These are phyloP conservation scores for Ceratocystis variospora DNA, from an alignment of 2,329 filamentous ascomycete species.

Conservation along the genomic window DNA sequence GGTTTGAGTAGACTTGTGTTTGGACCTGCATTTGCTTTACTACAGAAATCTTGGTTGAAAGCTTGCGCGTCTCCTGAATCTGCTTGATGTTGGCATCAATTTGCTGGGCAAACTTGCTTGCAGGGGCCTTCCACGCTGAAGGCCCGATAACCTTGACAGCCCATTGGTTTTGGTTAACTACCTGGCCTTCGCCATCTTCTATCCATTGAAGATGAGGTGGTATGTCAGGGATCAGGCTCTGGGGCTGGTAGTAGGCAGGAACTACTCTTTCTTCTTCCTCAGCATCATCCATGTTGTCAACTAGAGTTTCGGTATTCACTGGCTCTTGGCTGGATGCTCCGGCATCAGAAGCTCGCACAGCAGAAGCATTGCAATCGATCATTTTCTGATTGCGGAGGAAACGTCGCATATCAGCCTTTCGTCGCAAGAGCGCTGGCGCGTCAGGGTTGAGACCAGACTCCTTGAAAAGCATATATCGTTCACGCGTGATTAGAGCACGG, in stretches of 20 bases:
- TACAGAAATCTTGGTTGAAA: conserved; percentile 90
- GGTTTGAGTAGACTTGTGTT: conserved; percentile 92
- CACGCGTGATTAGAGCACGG: conserved; percentile 70
- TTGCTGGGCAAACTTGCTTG: conserved; percentile 59
- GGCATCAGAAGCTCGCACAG: conserved; percentile 22
- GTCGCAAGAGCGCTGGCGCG: conserved; percentile 73
- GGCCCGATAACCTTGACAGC: conserved; percentile 64
- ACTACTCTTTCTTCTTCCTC: conserved; percentile 56
- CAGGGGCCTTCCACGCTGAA: conserved; percentile 61
- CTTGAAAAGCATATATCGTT: conserved; percentile 74
- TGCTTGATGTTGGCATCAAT: conserved; percentile 86
- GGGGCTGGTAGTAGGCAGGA: conserved; percentile 86
- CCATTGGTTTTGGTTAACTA: conserved; percentile 77
- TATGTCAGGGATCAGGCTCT: conserved; percentile 76
- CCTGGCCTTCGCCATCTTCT: conserved; percentile 76
- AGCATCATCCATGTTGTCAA: conserved; percentile 87
- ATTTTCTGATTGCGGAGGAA: conserved; percentile 40
- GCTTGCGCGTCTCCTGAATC: conserved; percentile 91
- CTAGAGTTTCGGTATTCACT: conserved; percentile 44
- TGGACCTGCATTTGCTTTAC: conserved; percentile 99
- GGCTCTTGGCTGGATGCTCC: conserved; percentile 10
- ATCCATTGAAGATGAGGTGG: conserved; percentile 68
- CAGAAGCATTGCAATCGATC: conserved; percentile 27
- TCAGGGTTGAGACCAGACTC: conserved; percentile 74
- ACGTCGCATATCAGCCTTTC: conserved; percentile 76